Evolutionary conservation across 257 asterid genomes (phyloP), one percentile per base, ranked within the genome.

Genomic region (Plantago major): DNA sequence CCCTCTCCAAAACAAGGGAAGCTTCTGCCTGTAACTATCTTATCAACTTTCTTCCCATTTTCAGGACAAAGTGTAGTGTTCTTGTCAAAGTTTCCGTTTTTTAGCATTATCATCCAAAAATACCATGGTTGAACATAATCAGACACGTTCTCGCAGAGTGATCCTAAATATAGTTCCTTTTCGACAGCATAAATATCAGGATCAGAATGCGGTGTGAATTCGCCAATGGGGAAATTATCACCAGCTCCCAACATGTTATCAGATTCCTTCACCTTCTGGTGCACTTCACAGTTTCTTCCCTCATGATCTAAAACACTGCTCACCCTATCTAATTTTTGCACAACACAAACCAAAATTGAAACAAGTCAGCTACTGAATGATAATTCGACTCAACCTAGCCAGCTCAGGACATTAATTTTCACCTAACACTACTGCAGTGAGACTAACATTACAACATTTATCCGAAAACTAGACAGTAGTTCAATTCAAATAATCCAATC

Each of bases 1-100:
- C 97, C 95, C 72, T 80, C 54, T 0, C 94, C 97, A 62, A 89
- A 89, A 68, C 97, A 89, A 49, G 97, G 97, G 52, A 89, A 89
- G 63, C 14, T 86, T 68, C 94, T 75, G 61, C 47, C 62, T 0
- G 95, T 89, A 60, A 73, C 83, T 50, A 89, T 82, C 70, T 75
- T 82, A n/a, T 61, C 64, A 13, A 89, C 89, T 73, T 80, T 89
- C 53, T 78, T 74, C 52, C 95, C 97, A 52, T 89, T 86, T 59
- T 89, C 97, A 30, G 95, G 95, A 65, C 95, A 89, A 43, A 84
- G 82, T 15, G 86, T 82, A 8, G 89, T 84, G 44, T 77, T 89
- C 71, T 79, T 82, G 81, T 89, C 95, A 19, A 89, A 86, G 67
- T 89, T 88, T 49, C 96, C 96, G 6, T 88, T 88, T 67, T 85